Evolutionary conservation across 2,329 filamentous ascomycete species (phyloP), one percentile per base, ranked within the genome.

Genomic region (Hypoxylon sp.): DNA sequence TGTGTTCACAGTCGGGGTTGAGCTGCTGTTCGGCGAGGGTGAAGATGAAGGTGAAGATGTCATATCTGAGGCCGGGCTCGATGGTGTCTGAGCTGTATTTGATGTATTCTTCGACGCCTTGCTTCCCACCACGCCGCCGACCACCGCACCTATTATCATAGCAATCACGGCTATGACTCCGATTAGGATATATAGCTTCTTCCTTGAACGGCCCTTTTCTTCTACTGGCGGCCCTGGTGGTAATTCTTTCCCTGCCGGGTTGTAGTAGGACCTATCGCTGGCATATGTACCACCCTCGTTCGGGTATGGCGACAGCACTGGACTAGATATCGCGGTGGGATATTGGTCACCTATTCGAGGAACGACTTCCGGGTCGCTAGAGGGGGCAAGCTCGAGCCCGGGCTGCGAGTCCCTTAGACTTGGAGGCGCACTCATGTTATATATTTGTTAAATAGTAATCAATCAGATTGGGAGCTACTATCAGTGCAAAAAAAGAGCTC

Each of bases 81-180:
- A 20, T 8, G 8, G 14, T 3, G 33, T 13, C 14, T 44, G 40
- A n/a, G 42, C 49, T 25, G 40, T 11, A 2, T 55, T 58, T 20
- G 63, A 51, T 22, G 25, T 51, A 22, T 35, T 30, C 6, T 14
- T 33, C 25, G 55, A 51, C 27, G 62, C 44, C 27, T 33, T 60
- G 27, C 59, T 67, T 27, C 67, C 67, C 3, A 69, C 13, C 30
- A 69, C 67, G 17, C 60, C 67, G 6, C 67, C 67, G 17, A 69
- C 67, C 4, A 64, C 42, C 2, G 64, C 63, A 2, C 55, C 67
- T 2, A 64, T 17, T 6, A 67, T 64, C 25, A 69, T 33, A 14
- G 48, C 51, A 6, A 67, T 10, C 13, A 53, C 51, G 13, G 46
- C 35, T 44, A 67, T 8, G 11, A 49, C 35, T 27, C 60, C 67